Evolutionary conservation across 2,329 filamentous ascomycete species (phyloP), one percentile per base, ranked within the genome.

Genomic region (Remersonia thermophila): DNA sequence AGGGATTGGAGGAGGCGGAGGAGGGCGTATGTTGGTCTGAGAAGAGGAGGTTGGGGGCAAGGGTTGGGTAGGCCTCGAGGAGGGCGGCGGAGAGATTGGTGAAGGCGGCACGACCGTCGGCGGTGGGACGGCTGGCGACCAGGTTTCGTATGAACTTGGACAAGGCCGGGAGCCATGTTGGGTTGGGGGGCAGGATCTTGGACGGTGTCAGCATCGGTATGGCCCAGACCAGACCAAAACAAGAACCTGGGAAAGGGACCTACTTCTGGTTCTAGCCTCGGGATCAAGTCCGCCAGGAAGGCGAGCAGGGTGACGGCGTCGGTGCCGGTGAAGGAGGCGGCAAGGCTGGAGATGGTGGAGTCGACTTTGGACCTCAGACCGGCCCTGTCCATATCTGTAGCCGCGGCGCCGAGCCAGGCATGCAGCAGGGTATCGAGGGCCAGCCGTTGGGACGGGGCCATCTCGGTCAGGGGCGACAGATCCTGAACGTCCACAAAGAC

Each of bases 251-350:
- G 20, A 25, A 17, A 12, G 16, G 11, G 11, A 54, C 62, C 49
- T 55, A 75, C 73, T 41, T 59, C 54, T 10, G 62, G 54, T 15
- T 66, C 57, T 8, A 72, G 55, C 33, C 64, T 65, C 4, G 65
- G 60, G 3, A 80, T 52, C 30, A 75, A 57, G 30, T 58, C 57
- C 12, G 64, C 67, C n/a, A 77, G 47, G 47, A 77, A 78, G 27
- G 60, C 60, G 2, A 80, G 56, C 3, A 80, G 57, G 0, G 71
- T 77, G 3, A 73, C 69, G 4, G 64, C 71, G 49, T 79, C 73
- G 8, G 73, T 78, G 9, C 66, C 66, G 27, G 61, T 67, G 48
- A 77, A 80, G 0, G 66, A 65, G 7, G 65, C 58, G 6, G 69
- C 59, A 3, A 79, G 59, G 7, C 51, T 54, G 26, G 62, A 59